A percentile compares a stretch with the other conserved stretches of the same genome.
These are phyloP conservation scores for Yarrowia sp. DNA, from an alignment of 805 yeast genomes.

Conservation along the genomic window DNA sequence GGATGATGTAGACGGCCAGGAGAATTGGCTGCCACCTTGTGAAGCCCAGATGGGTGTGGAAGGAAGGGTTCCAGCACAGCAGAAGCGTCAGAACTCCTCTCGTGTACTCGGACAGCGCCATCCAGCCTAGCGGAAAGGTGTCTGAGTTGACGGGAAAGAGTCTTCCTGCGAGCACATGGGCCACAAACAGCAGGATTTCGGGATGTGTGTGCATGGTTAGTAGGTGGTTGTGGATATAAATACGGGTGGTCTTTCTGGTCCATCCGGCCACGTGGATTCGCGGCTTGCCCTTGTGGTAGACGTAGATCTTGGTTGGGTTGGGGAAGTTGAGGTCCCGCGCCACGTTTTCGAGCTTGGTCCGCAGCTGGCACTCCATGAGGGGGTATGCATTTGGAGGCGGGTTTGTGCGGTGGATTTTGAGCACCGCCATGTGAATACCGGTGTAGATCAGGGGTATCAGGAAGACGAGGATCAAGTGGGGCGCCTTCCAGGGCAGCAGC, in stretches of 20 bases:
- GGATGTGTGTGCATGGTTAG: constrained; percentile 21
- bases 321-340: constrained; percentile 16
- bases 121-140: constrained; percentile 5
- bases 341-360: constrained; percentile 2
- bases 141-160: constrained; percentile 12
- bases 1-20: constrained; percentile 7
- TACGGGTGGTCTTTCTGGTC: not conserved
- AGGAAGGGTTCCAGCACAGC: not conserved
- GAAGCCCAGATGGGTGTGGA: not conserved
- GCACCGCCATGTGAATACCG: not conserved
- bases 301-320: constrained; percentile 1
- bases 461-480: not conserved
- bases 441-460: constrained; percentile 4
- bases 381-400: constrained; percentile 7
- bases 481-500: not conserved
- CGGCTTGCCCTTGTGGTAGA: constrained; percentile 14
- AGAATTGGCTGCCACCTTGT: not conserved
- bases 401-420: not conserved
- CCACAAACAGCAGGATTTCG: constrained; percentile 14
- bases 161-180: constrained; percentile 6
- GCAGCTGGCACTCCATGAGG: constrained; percentile 12
- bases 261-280: constrained; percentile 19
- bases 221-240: constrained; percentile 15
- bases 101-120: constrained; percentile 6
- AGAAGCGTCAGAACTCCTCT: not conserved